Base-by-base conservation (phyloP, 1,284 basidiomycete genomes). In the Trichosporon inkin region DNA sequence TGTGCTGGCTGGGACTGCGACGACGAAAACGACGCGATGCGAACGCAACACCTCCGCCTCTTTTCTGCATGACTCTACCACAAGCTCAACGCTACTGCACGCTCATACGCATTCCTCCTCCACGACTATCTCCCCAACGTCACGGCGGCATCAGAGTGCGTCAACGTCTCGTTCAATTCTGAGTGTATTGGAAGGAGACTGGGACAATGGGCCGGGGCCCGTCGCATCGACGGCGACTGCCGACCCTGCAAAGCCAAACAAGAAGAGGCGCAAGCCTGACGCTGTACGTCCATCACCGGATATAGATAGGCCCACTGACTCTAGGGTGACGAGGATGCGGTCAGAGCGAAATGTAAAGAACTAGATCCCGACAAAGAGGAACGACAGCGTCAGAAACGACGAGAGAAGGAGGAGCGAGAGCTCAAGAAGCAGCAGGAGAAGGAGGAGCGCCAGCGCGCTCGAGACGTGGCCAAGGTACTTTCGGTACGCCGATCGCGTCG, bases 401-500 rank as follows among this genome's bases (percentile, higher is more conserved):
- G 41, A 5, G 24, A 28, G 53, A 58, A 56, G 17, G 51, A 8
- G 24, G 41, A 52, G n/a, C 35, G 47, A 52, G 20, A 20, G 16
- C 19, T 32, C 2, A 38, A 17, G 28, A 73, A 73, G 56, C 67
- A 68, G 13, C 64, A 58, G 19, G 68, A 69, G 53, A 71, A 67
- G 41, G 61, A 57, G 24, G 67, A 70, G 35, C 71, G 71, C 34
- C 55, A 71, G 34, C 56, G 69, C 10, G 66, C 62, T 11, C 69
- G 70, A 28, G 71, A 71, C 37, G 58, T 61, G 6, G 67, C 65
- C 19, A 76, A 77, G 67, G 70, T 71, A 35, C 53, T 67, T 58
- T 17, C 6, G 36, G 3, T 41, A 1, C 19, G 2, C 16, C n/a
- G 24, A 20, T 51, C 11, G 24, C 39, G 3, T 6, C 3, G 3